Percentiles rank a stretch among this genome's conserved stretches.
Conservation (phyloP, 768 basidiomycete genomes). For the Collybiopsis confluens region DNA sequence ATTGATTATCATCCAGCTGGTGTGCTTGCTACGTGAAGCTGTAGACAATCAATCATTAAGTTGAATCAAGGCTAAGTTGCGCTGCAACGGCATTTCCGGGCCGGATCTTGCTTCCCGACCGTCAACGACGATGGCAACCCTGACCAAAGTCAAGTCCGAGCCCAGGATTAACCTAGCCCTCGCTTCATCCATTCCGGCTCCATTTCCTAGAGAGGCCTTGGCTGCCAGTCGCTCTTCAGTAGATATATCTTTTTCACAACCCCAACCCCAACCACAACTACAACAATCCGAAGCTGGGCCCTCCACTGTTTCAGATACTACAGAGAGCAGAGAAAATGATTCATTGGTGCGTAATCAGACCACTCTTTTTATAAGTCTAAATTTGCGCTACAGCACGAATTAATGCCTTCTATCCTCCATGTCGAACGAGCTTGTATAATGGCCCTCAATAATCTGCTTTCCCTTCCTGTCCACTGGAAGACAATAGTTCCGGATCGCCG, state of each 20-base stretch:
- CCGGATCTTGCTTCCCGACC: not conserved
- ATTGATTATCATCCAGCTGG: too few species aligned
- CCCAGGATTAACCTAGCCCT: not conserved
- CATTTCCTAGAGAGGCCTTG: conserved; percentile 9
- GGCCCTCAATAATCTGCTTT: conserved; percentile 68
- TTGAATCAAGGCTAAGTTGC: not conserved
- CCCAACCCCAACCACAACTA: not conserved
- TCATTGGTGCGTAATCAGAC: not conserved
- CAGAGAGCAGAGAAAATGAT: not conserved
- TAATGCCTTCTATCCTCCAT: conserved; percentile 67
- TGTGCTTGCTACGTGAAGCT: too few species aligned
- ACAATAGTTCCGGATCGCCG: conserved; percentile 57
- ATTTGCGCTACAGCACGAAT: conserved; percentile 40
- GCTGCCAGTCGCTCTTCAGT: not conserved
- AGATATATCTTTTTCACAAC: not conserved
- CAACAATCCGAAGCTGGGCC: conserved; percentile 4
- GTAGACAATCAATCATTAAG: too few species aligned
- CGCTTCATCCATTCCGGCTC: conserved; percentile 7
- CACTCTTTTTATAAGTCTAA: not conserved
- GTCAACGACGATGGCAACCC: conserved; percentile 9
- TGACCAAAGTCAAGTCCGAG: conserved; percentile 6
- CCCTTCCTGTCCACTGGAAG: conserved; percentile 43
- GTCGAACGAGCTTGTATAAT: conserved; percentile 74
- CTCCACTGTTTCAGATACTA: conserved; percentile 1
- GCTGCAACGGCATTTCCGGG: not conserved